These are phyloP conservation scores for Cryptosporidium parvum DNA, from an alignment of 169 alveolate genomes.

Conservation along the genomic window DNA sequence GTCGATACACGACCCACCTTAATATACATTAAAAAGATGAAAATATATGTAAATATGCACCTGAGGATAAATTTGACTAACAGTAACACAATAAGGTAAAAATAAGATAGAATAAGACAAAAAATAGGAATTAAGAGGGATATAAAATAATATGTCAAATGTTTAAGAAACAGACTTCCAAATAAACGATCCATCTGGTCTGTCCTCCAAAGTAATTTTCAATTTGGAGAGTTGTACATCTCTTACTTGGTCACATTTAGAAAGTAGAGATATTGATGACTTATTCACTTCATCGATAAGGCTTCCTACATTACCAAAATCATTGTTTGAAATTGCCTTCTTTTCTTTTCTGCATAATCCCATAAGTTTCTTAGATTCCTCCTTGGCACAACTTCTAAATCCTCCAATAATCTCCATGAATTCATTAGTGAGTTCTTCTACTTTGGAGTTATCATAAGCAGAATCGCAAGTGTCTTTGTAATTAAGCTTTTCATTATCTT, in stretches of 20 bases:
- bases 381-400: conserved; percentile 77
- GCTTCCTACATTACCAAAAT: conserved; percentile 77
- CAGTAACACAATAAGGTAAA: not conserved
- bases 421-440: conserved; percentile 69
- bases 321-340: conserved; percentile 77
- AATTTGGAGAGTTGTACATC: conserved; percentile 90
- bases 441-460: conserved; percentile 16
- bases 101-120: too few relatives aligned
- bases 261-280: conserved; percentile 82
- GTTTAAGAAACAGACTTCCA: conserved; percentile 45
- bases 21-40: not conserved
- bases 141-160: not conserved
- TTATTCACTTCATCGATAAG: conserved; percentile 82
- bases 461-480: conserved; percentile 40
- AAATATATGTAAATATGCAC: not conserved
- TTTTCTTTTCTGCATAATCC: conserved; percentile 78
- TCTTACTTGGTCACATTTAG: conserved; percentile 91
- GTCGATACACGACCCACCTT: too few relatives aligned
- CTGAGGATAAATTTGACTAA: not conserved
- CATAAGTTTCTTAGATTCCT: conserved; percentile 78
- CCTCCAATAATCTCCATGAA: conserved; percentile 78
- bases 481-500: conserved; percentile 75
- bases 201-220: conserved; percentile 94
- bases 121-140: not conserved
- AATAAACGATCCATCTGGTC: conserved; percentile 87